Evolutionary conservation across 208 protist genomes (phyloP).

Genomic region (Acanthamoeba divionensis): DNA sequence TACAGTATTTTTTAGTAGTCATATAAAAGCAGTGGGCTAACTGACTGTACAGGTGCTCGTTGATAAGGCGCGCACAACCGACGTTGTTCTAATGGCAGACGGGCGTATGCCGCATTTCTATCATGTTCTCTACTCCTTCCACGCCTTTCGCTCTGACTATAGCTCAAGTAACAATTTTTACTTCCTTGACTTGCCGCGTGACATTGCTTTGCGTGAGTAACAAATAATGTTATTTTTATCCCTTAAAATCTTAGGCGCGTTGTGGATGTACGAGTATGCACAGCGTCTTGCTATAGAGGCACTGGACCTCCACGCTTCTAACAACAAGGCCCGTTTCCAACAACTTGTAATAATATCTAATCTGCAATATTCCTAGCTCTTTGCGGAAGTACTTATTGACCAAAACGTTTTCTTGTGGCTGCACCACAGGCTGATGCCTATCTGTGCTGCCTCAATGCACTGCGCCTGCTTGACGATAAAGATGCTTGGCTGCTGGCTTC

Average conservation of each 20-base stretch:
- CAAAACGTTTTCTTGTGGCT: too few species aligned
- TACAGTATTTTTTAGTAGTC: neutral
- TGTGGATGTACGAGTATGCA: conserved; percentile 51
- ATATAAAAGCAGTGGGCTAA: too few species aligned
- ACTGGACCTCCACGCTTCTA: neutral
- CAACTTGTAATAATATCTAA: too few species aligned
- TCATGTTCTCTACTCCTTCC: conserved; percentile 45
- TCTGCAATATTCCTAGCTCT: too few species aligned
- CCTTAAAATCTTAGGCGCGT: neutral
- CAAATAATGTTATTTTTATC: neutral
- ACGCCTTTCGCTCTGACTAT: conserved; percentile 47
- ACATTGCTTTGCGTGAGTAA: too few species aligned
- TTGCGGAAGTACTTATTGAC: too few species aligned
- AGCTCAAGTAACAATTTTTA: neutral
- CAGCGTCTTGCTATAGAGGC: neutral
- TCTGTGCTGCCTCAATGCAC: conserved; percentile 38
- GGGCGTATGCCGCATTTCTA: conserved; percentile 29
- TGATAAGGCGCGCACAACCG: neutral
- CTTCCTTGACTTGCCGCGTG: too few species aligned
- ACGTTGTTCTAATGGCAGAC: conserved; percentile 21
- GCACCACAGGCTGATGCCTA: neutral
- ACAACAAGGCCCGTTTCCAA: too few species aligned
- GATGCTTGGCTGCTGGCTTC: neutral
- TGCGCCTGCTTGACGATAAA: conserved; percentile 2
- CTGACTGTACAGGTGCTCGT: neutral